Percentiles rank a stretch among this genome's conserved stretches.
Conservation (phyloP, 495 filamentous ascomycete genomes). For the Aspergillus nidulans region DNA sequence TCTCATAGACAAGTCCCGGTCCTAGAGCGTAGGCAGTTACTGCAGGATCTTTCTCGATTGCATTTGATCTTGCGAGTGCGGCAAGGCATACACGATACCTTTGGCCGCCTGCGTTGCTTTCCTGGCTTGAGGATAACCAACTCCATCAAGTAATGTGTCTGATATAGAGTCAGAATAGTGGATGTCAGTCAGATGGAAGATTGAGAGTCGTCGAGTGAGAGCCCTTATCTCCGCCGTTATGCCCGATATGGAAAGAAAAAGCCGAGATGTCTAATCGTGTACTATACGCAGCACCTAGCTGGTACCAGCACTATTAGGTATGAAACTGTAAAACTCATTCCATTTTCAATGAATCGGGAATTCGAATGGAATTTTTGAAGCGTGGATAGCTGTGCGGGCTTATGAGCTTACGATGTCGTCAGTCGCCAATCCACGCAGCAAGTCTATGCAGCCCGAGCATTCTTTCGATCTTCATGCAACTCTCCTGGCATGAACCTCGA, state of each 20-base stretch:
- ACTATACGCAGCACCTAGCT: no score
- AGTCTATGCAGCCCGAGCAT: no score
- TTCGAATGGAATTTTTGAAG: no score
- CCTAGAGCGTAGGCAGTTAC: slow-evolving; percentile 45
- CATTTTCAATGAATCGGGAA: no score
- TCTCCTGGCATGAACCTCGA: no score
- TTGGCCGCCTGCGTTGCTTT: not conserved
- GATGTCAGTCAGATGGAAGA: not conserved
- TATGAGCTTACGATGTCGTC: no score
- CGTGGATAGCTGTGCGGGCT: no score
- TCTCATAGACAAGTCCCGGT: slow-evolving; percentile 40
- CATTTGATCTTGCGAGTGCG: slow-evolving; percentile 49
- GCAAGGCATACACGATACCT: slow-evolving; percentile 40
- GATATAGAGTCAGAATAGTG: not conserved
- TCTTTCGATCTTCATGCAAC: no score
- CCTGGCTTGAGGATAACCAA: not conserved
- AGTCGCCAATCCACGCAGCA: no score
- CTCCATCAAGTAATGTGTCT: not conserved
- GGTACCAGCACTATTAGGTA: no score
- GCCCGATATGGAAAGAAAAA: not conserved
- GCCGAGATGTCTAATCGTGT: no score
- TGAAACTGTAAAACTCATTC: no score
- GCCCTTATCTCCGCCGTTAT: not conserved
- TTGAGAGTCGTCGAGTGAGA: not conserved
- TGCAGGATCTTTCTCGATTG: slow-evolving; percentile 45